Base-by-base conservation (phyloP, 163 green algal species). In the Scenedesmus sp. region DNA sequence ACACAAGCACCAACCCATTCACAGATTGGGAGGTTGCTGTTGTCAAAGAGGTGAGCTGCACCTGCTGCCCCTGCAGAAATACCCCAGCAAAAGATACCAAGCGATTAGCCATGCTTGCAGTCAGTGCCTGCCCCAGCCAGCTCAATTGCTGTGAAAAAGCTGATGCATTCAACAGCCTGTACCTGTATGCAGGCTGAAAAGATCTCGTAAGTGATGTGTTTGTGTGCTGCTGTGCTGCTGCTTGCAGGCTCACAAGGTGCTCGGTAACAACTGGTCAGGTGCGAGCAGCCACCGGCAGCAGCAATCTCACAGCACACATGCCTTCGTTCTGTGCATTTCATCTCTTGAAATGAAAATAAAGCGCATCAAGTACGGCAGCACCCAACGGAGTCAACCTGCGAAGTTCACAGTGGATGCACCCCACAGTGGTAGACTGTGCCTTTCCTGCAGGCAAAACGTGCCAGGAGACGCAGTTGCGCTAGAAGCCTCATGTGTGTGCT, bases 221-320 rank as follows among this genome's bases (percentile, higher is more conserved):
- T n/a, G 74, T 13, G 16, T 82, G 4, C 82, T 88, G 56, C 18
- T 13, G 7, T 70, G 66, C 46, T 79, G 70, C 12, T 52, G 26
- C 2, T 2, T 55, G 13, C 73, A 92, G 82, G 90, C 90, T 20
- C 90, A 92, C 34, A 86, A 57, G 60, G 74, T 82, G 13, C 26
- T 90, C 15, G 90, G 90, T 2, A 92, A 92, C 60, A 87, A 92
- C 59, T 92, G 90, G 90, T 87, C 83, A 70, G 83, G 87, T 91
- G 34, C 26, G 87, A 89, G 55, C 54, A 87, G 4, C 10, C 34
- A 46, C 34, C 7, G 10, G 55, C 55, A 74, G 66, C 66, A 26
- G n/a, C 34, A 15, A 26, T 60, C 82, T 87, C 52, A 74, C 23
- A 66, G 55, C 55, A 15, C 4, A 12, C 82, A 76, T 12, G 0